Conservation (phyloP, 495 filamentous ascomycete genomes). For the Xylaria acuta region DNA sequence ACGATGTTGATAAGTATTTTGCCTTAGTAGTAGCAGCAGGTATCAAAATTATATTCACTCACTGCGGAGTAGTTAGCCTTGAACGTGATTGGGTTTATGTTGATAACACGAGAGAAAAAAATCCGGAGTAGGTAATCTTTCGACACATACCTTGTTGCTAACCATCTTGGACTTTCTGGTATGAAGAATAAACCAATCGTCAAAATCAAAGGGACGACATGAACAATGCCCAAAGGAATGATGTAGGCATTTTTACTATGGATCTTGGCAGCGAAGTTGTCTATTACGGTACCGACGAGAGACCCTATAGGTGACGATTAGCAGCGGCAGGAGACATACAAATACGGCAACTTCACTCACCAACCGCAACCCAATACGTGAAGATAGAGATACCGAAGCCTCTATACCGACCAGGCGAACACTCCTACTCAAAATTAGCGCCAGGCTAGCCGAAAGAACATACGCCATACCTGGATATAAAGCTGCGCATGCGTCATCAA, state of each 20-base stretch:
- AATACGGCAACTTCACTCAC: conserved; percentile 27
- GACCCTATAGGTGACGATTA: conserved; percentile 33
- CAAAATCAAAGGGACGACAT: conserved; percentile 61
- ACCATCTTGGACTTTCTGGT: conserved; percentile 69
- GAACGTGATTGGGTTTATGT: no score
- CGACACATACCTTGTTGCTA: conserved; percentile 45
- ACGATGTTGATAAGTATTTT: conserved; percentile 18
- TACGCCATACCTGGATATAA: conserved; percentile 54
- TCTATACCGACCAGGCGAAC: conserved; percentile 56
- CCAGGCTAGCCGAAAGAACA: neutral
- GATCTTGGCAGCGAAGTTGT: conserved; percentile 61
- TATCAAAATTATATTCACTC: neutral
- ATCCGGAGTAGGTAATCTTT: neutral
- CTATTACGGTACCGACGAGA: conserved; percentile 67
- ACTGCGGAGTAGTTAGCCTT: conserved; percentile 16
- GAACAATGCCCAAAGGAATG: conserved; percentile 65
- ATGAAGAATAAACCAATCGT: conserved; percentile 62
- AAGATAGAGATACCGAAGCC: conserved; percentile 55
- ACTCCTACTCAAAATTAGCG: conserved; percentile 44
- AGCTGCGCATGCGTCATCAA: conserved; percentile 67
- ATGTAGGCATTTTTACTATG: conserved; percentile 57
- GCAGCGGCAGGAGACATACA: neutral
- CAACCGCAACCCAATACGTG: conserved; percentile 51
- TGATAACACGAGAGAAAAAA: neutral
- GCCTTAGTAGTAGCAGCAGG: neutral